Base-by-base conservation (phyloP, 2,329 filamentous ascomycete genomes). In the Phaeosphaeriaceae sp. region DNA sequence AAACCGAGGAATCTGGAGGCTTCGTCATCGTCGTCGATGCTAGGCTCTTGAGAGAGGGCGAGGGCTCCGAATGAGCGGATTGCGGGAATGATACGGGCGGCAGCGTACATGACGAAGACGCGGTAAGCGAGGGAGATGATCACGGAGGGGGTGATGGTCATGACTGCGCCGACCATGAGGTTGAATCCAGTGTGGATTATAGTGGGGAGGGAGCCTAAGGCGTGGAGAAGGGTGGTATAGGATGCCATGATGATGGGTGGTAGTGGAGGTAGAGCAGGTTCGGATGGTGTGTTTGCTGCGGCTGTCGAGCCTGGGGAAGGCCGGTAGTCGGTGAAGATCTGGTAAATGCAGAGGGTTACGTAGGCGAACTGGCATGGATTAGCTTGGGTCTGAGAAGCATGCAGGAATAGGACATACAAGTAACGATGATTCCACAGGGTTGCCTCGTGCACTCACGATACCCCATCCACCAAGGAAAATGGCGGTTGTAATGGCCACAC, bases 241-340 rank as follows among this genome's bases (percentile, higher is more conserved):
- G 92, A 97, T 4, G 93, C 94, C 93, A 97, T 97, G 73, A 99
- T 93, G 58, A 97, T 92, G 1, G 94, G 94, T 12, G 94, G 94
- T 35, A 99, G 81, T n/a, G 94, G 94, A 32, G 94, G 94, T 54
- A 97, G 94, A 20, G 96, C 92, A n/a, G 89, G 86, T 52, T 95
- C 88, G 12, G 83, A 69, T 12, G 81, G 76, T 13, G 77, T 76
- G 38, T 81, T 81, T 3, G 80, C 74, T 13, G 73, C 71, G 23
- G 85, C 81, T 26, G 81, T 78, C 21, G 82, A 68, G 30, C 63
- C 79, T 12, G 74, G 85, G 4, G 89, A 92, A 3, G 94, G 92
- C 61, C 93, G 85, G 76, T 97, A 97, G 76, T 99, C 94, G 65
- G 94, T 99, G 74, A 97, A 97, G 73, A 97, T 97, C 74, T 99